Conservation (phyloP, 208 protist genomes). For the Trypanosoma brucei region DNA sequence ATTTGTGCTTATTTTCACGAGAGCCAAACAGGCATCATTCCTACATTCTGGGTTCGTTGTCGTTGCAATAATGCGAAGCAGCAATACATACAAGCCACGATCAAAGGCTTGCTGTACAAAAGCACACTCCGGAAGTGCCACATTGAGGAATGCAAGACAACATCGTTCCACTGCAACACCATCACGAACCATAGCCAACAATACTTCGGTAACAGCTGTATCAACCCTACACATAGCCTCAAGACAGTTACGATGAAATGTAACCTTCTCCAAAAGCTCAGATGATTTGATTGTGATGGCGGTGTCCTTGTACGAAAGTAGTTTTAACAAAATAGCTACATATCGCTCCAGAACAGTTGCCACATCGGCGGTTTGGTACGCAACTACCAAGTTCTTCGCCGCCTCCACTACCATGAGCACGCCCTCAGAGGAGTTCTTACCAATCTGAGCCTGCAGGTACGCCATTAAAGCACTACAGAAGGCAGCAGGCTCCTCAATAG, state of each 20-base stretch:
- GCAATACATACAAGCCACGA: conserved; percentile 69
- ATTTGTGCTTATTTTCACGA: conserved; percentile 64
- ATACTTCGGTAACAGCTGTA: conserved; percentile 14
- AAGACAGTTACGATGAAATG: conserved; percentile 27
- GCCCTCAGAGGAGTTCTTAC: conserved; percentile 7
- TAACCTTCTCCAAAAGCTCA: conserved; percentile 31
- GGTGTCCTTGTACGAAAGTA: conserved; percentile 28
- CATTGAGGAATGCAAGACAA: conserved; percentile 30
- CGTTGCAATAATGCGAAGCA: conserved; percentile 64
- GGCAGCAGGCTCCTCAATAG: conserved; percentile 58
- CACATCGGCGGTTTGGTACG: conserved; percentile 15
- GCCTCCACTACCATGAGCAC: conserved; percentile 29
- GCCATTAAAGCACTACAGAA: conserved; percentile 56
- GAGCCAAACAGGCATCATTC: conserved; percentile 44
- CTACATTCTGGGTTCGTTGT: conserved; percentile 28
- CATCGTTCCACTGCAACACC: conserved; percentile 18
- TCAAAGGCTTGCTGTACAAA: conserved; percentile 68
- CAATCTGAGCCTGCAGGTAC: conserved; percentile 34
- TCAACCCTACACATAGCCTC: conserved; percentile 28
- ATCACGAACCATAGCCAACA: conserved; percentile 16
- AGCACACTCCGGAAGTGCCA: conserved; percentile 38
- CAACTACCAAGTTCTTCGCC: conserved; percentile 35
- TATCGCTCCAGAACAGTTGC: conserved; percentile 7
- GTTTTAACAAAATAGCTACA: conserved; percentile 26
- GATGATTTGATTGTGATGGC: conserved; percentile 20